These are phyloP conservation scores for Letharia columbiana DNA, from an alignment of 495 filamentous ascomycete species.

Conservation along the genomic window DNA sequence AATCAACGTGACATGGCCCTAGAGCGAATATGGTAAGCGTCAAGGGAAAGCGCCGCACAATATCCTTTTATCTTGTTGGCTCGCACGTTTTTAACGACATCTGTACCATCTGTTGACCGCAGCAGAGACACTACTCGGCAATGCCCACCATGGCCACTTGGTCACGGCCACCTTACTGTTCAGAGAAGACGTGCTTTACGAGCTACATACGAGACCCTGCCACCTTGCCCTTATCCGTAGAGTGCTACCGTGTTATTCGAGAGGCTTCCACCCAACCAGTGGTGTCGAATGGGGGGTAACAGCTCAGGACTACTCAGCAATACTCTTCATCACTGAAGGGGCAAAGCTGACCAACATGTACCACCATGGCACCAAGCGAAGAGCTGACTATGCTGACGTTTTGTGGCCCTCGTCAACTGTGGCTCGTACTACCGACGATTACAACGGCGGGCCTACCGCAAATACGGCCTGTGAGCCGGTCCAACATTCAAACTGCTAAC, in stretches of 20 bases:
- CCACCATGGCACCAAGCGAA: not conserved
- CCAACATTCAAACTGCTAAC: not conserved
- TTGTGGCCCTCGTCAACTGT: not conserved
- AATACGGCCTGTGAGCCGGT: not conserved
- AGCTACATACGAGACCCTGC: not conserved
- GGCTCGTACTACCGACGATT: slow-evolving; percentile 3
- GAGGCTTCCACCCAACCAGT: not conserved
- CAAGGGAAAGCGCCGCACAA: not conserved
- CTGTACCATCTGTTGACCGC: not conserved
- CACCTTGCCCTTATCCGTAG: not conserved
- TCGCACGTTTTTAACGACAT: not conserved
- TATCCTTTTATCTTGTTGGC: not conserved
- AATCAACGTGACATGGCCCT: not conserved
- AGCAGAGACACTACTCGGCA: not conserved
- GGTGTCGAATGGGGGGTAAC: not conserved
- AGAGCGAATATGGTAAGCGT: not conserved
- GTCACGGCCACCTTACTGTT: not conserved
- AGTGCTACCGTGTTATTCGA: not conserved
- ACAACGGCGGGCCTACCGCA: not conserved
- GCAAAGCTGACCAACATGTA: not conserved
- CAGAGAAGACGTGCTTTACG: not conserved
- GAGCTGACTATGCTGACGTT: not conserved
- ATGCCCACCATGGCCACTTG: not conserved
- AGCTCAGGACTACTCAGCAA: not conserved
- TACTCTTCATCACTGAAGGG: not conserved